Evolutionary conservation across 192 early-diverging fungal species (phyloP).

Genomic region (Kickxella alabastrina): DNA sequence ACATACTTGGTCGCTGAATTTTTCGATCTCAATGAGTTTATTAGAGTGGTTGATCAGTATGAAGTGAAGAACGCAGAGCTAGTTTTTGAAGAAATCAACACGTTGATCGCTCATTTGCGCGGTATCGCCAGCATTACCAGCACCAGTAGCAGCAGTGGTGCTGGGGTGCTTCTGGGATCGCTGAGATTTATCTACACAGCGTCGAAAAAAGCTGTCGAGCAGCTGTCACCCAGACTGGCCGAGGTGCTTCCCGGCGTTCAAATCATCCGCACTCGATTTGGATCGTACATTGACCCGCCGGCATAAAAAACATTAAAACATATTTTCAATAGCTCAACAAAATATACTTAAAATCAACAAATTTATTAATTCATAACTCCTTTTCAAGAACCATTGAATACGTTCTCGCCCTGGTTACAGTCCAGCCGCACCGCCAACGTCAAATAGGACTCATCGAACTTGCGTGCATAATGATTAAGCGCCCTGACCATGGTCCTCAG

Average conservation of each 20-base stretch:
- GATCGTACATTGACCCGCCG: constrained; percentile 28
- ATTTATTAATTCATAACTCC: background rate
- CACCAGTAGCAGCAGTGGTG: background rate
- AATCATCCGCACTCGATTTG: constrained; percentile 33
- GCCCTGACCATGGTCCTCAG: constrained; percentile 71
- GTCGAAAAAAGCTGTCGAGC: constrained; percentile 7
- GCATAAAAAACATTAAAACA: background rate
- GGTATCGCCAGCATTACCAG: background rate
- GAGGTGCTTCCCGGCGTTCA: constrained; percentile 13
- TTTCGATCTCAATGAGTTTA: constrained; percentile 24
- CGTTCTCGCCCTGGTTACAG: constrained; percentile 23
- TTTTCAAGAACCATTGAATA: background rate
- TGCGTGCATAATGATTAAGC: constrained; percentile 76
- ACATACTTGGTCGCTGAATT: constrained; percentile 20
- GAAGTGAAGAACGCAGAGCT: constrained; percentile 25
- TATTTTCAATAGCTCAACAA: background rate
- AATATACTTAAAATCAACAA: background rate
- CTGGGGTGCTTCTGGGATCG: constrained; percentile 15
- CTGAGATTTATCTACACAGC: constrained; percentile 31
- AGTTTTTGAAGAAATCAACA: constrained; percentile 14
- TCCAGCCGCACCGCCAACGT: constrained; percentile 47
- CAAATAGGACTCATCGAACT: constrained; percentile 74
- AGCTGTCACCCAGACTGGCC: constrained; percentile 12
- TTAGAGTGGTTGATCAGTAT: constrained; percentile 5
- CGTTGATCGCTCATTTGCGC: constrained; percentile 15